A percentile compares a stretch with the other conserved stretches of the same genome.
phyloP scores from a whole-genome alignment of 306 rosid species.

The Leucaena leucocephala region DNA sequence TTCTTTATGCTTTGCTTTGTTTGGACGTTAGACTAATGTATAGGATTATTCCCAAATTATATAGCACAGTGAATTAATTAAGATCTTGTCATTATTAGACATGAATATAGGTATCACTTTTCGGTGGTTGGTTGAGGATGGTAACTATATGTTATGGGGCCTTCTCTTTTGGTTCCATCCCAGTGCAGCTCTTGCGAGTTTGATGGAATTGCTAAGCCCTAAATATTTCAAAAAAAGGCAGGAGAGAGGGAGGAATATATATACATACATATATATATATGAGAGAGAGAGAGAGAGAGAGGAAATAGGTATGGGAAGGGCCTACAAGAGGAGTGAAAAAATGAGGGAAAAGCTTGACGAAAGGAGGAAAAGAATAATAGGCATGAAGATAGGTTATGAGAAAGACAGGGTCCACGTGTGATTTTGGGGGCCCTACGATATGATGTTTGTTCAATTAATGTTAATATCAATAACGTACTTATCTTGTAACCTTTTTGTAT shows the following conservation, averaged over 20 bases:
- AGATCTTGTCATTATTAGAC: conserved; percentile 39
- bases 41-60: not conserved
- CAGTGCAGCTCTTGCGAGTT: conserved; percentile 47
- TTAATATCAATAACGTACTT: conserved; percentile 46
- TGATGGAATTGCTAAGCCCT: conserved; percentile 58
- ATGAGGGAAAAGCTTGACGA: conserved; percentile 67
- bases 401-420: conserved; percentile 81
- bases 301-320: conserved; percentile 31
- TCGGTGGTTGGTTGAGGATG: conserved; percentile 44
- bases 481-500: conserved; percentile 47
- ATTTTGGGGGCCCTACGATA: conserved; percentile 62
- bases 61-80: conserved; percentile 11
- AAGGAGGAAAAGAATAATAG: conserved; percentile 28
- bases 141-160: conserved; percentile 41
- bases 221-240: conserved; percentile 30
- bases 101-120: conserved; percentile 4
- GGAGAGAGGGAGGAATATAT: not conserved
- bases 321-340: conserved; percentile 52
- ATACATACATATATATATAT: too few species aligned
- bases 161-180: conserved; percentile 47
- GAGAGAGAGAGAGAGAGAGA: conserved; percentile 16
- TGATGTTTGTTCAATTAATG: conserved; percentile 47
- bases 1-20: not conserved
- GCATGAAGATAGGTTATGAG: conserved; percentile 63
- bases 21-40: not conserved